Percentiles rank a stretch among this genome's conserved stretches.
phyloP scores from a whole-genome alignment of 2,329 filamentous ascomycete genomes.

The Ceratocystis albifundus region DNA sequence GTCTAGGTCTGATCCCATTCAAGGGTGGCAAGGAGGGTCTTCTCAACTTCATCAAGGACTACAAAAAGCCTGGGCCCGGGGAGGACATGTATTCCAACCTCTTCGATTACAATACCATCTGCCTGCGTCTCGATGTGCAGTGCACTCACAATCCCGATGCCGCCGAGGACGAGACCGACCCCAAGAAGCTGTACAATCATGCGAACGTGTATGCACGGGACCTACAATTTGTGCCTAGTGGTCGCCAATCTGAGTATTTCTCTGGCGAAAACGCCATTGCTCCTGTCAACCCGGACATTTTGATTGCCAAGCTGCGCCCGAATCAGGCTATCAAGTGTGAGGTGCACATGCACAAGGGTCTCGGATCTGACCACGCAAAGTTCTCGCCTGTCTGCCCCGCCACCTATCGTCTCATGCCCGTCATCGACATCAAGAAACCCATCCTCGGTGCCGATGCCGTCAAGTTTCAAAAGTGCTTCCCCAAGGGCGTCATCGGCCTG shows the following conservation, averaged over 20 bases:
- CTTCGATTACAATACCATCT: conserved; percentile 78
- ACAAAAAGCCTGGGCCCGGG: conserved; percentile 54
- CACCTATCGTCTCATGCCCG: conserved; percentile 79
- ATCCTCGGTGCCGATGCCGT: conserved; percentile 77
- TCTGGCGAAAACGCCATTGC: conserved; percentile 55
- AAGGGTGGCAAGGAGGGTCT: conserved; percentile 67
- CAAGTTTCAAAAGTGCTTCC: conserved; percentile 87
- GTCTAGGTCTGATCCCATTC: conserved; percentile 82
- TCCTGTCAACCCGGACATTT: conserved; percentile 79
- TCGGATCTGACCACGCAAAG: conserved; percentile 90
- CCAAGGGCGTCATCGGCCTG: conserved; percentile 71
- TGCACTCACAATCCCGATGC: conserved; percentile 72
- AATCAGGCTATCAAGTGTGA: conserved; percentile 76
- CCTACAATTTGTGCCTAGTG: conserved; percentile 64
- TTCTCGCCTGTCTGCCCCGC: conserved; percentile 94
- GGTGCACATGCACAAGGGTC: conserved; percentile 90
- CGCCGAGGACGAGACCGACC: conserved; percentile 61
- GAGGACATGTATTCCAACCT: conserved; percentile 49
- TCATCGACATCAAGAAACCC: conserved; percentile 70
- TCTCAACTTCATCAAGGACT: conserved; percentile 68
- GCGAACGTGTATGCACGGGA: conserved; percentile 72
- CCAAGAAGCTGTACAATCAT: conserved; percentile 72
- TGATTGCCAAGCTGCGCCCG: conserved; percentile 87
- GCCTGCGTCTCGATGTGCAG: conserved; percentile 62
- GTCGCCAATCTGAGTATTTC: conserved; percentile 60